Evolutionary conservation across 768 basidiomycete species (phyloP), one percentile per base, ranked within the genome.

Genomic region (Amyloporia xantha): DNA sequence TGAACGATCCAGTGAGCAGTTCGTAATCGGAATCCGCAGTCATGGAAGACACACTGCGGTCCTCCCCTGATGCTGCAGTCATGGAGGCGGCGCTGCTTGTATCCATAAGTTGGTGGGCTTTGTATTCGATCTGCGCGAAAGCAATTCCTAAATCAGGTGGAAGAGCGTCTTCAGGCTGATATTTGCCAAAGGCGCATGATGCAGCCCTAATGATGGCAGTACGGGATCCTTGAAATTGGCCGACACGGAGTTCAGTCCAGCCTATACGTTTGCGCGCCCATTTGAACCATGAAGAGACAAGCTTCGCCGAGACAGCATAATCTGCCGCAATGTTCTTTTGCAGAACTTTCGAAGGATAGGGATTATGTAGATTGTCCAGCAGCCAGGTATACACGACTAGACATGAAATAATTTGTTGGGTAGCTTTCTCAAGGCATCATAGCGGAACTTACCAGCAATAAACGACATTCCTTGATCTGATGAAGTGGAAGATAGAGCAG

Each of bases 251-350:
- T 3, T 38, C 5, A 3, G 37, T 40, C 55, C 55, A 56, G 1
- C 55, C 55, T 11, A 53, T 53, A 13, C 20, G 24, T 3, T 41
- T 2, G n/a, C 55, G 48, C 10, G 48, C 28, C 15, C 40, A 17
- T 41, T 51, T 56, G 49, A 56, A 53, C 55, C 55, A 56, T 12
- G 44, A 40, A n/a, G 41, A 44, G 23, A 56, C 20, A 15, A n/a
- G 5, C 10, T 25, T 33, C 10, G 28, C 2, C 1, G 56, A 25
- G n/a, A 55, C 28, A 0, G 54, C 51, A 5, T 43, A 49, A 3
- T 40, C 12, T 13, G 30, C 10, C 0, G 60, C 59, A 1, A 59
- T 24, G 2, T 33, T 5, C 23, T 24, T n/a, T 45, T 56, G 55
- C n/a, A 49, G 26, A 11, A 44, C 28, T 30, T 24, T 26, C 7